Evolutionary conservation across 495 filamentous ascomycete genomes (phyloP).

Genomic region (Hyphodiscus hymeniophilus): DNA sequence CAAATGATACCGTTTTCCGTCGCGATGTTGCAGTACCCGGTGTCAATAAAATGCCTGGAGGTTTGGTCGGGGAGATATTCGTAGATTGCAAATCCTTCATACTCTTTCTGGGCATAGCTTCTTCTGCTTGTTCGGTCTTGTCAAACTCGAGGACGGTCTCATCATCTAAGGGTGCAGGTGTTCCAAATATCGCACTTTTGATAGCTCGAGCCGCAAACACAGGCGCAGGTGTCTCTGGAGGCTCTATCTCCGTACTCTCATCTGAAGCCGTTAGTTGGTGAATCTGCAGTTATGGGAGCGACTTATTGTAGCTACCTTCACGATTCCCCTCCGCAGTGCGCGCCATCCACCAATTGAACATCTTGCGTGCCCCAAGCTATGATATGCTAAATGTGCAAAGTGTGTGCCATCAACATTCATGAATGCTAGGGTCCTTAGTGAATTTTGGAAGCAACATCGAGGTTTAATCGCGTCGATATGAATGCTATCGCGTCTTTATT

Average conservation of each 20-base stretch:
- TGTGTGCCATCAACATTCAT: constrained; percentile 4
- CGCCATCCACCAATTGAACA: constrained; percentile 25
- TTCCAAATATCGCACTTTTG: constrained; percentile 86
- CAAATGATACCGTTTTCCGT: constrained; percentile 87
- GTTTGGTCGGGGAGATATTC: constrained; percentile 25
- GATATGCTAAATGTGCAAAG: background rate
- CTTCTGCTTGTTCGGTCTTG: background rate
- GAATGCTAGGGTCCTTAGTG: too few species aligned
- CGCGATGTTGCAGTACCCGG: constrained; percentile 72
- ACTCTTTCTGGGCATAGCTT: constrained; percentile 27
- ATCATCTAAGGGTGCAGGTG: constrained; percentile 47
- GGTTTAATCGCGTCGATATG: too few species aligned
- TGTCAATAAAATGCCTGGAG: constrained; percentile 68
- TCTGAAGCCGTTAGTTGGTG: constrained; percentile 20
- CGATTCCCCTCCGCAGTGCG: constrained; percentile 11
- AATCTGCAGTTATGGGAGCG: too few species aligned
- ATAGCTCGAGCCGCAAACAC: constrained; percentile 91
- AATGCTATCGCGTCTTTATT: too few species aligned
- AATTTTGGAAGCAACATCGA: too few species aligned
- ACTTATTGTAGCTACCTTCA: constrained; percentile 13
- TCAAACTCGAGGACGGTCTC: constrained; percentile 18
- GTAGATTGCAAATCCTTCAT: constrained; percentile 14
- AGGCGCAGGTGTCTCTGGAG: constrained; percentile 86
- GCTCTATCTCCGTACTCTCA: constrained; percentile 47
- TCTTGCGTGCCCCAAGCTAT: constrained; percentile 3